Conservation (phyloP, 2,329 filamentous ascomycete genomes). For the Apiospora kogelbergensis region DNA sequence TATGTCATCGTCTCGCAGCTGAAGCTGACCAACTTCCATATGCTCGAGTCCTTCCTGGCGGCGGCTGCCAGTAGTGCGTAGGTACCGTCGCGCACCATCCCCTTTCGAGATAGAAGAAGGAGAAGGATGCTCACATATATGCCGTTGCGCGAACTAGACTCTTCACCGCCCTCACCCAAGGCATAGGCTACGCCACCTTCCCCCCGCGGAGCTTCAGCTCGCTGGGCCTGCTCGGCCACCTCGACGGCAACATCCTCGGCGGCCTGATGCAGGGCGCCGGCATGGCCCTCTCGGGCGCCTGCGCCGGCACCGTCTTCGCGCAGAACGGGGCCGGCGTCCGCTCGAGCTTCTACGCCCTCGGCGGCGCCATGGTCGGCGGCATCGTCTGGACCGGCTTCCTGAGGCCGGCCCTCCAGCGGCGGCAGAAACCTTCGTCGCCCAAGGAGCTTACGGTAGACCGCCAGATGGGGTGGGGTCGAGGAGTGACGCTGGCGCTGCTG, state of each 20-base stretch:
- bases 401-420: conserved; percentile 32
- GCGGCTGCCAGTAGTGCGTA: conserved; percentile 64
- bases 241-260: conserved; percentile 66
- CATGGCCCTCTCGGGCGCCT: conserved; percentile 65
- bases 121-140: not conserved
- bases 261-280: conserved; percentile 63
- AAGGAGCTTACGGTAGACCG: conserved; percentile 37
- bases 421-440: conserved; percentile 5
- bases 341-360: conserved; percentile 52
- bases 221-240: conserved; percentile 51
- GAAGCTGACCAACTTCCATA: conserved; percentile 60
- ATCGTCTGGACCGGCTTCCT: conserved; percentile 49
- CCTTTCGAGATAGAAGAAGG: not conserved
- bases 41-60: conserved; percentile 64
- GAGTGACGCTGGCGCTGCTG: conserved; percentile 39
- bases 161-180: conserved; percentile 46
- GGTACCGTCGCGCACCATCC: conserved; percentile 27
- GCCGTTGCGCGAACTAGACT: conserved; percentile 35
- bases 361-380: conserved; percentile 56
- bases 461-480: conserved; percentile 39
- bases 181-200: conserved; percentile 41
- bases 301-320: conserved; percentile 63
- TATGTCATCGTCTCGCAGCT: conserved; percentile 62
- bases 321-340: conserved; percentile 56
- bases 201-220: conserved; percentile 51